Conservation (phyloP, 202 grass and related monocot species). For the Panicum virgatum region DNA sequence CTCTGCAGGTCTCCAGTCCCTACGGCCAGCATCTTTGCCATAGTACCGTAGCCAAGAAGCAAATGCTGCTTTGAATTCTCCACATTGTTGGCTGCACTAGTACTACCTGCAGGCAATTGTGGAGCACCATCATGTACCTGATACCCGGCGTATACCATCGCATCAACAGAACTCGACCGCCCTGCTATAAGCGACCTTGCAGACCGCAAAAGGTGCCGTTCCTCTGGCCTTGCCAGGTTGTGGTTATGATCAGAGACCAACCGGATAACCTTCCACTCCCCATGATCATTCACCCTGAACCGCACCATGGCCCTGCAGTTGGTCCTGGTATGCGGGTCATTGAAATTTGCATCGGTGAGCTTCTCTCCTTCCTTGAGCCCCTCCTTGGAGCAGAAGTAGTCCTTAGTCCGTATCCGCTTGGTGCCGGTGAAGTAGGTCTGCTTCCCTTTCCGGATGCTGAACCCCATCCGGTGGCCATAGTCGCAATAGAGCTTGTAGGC, state of each 20-base stretch:
- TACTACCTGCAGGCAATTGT: conserved; percentile 39
- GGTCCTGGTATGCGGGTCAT: conserved; percentile 69
- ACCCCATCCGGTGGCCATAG: conserved; percentile 75
- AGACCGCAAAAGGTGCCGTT: conserved; percentile 66
- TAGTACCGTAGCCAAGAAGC: conserved; percentile 26
- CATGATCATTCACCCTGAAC: conserved; percentile 62
- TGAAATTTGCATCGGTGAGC: conserved; percentile 59
- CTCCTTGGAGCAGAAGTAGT: conserved; percentile 90
- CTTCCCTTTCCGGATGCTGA: conserved; percentile 80
- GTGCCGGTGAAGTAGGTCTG: conserved; percentile 82
- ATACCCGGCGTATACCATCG: conserved; percentile 50
- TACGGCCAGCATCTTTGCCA: neutral
- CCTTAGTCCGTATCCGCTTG: conserved; percentile 72
- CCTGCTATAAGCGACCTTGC: conserved; percentile 71
- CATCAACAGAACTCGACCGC: conserved; percentile 53
- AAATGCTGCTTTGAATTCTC: conserved; percentile 38
- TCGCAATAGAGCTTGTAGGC: conserved; percentile 80
- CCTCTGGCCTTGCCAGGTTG: conserved; percentile 59
- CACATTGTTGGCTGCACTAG: conserved; percentile 33
- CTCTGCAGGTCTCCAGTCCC: conserved; percentile 52
- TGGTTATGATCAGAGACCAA: conserved; percentile 75
- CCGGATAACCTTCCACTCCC: conserved; percentile 68
- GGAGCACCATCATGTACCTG: conserved; percentile 36
- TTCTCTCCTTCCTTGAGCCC: conserved; percentile 69
- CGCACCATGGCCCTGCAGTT: conserved; percentile 80